Base-by-base conservation (phyloP, 768 basidiomycete genomes). In the Tubosaeta brunneosetosa region DNA sequence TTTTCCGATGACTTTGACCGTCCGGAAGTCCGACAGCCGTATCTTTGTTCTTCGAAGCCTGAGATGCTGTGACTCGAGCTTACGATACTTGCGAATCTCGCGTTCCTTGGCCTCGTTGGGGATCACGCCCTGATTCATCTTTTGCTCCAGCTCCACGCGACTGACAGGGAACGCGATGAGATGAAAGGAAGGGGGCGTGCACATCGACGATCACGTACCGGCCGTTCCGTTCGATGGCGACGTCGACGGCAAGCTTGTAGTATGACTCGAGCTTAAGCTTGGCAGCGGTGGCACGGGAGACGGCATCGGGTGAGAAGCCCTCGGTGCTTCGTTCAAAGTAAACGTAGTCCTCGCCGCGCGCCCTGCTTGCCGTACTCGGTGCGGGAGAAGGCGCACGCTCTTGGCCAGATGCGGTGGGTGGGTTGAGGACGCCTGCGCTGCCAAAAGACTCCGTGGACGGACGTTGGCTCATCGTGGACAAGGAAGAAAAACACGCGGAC, bases 1-100 rank as follows among this genome's bases (percentile, higher is more conserved):
- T 76, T 97, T 97, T 26, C 95, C 95, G 65, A 98, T 99, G 56
- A 98, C 94, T 70, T 99, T 98, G 64, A 99, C 86, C 2, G 95
- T 97, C 58, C 84, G 77, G 79, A 99, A 99, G 74, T 98, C 92
- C 34, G 87, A 76, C 49, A 98, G 74, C 41, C 91, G 93, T 63
- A 99, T 88, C 70, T 94, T 91, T 33, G 95, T 98, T 59, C 95
- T 80, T 55, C 89, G 81, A 54, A 99, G 75, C n/a, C 95, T 84
- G 36, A 99, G 76, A 74, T 91, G 93, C 51, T 90, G 89, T 13
- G 84, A 86, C 71, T 95, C 93, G 51, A 85, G 83, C 70, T 88
- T 85, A 58, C 89, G 88, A 57, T 92, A 87, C 66, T 88, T 88
- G 59, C 84, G 79, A 55, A 95, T 83, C 68, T 95, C 93, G 48